Evolutionary conservation across 331 rosid genomes (phyloP), one percentile per base, ranked within the genome.

Genomic region (Telfairia occidentalis): DNA sequence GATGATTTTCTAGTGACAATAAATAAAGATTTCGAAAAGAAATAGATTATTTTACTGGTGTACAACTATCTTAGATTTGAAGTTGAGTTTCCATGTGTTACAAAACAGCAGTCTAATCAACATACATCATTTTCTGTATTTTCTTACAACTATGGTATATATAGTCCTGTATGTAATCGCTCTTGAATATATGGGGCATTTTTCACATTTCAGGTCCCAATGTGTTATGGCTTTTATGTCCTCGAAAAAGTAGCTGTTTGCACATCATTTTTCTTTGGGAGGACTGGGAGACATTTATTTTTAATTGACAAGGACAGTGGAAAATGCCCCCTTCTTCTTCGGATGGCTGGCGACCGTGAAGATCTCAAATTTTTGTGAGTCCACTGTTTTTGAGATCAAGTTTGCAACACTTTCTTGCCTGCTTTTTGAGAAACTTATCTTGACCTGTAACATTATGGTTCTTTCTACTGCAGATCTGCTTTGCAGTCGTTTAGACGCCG

Each of bases 251-350:
- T 84, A 60, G 92, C 86, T 66, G 57, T 85, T 52, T 82, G 80
- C 23, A 24, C 76, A 35, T 85, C 98, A 34, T 60, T 88, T 85
- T 74, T 85, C 76, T 81, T 91, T 60, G 92, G 98, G 55, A 91
- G 80, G 83, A 88, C 89, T 54, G 97, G 97, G 74, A 89, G 67
- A 61, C 98, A 94, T 83, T 78, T 91, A 64, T 89, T 88, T 79
- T 79, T 91, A 77, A 59, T 92, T n/a, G 98, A 94, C 77, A 29
- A 73, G 28, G 82, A 82, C 50, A 59, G 84, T 32, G 92, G 87
- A 64, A 89, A 88, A 65, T 86, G 91, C 77, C 98, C 97, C 54
- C 98, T 94, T 78, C 97, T 94, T 85, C 87, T 90, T 63, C 96
- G 66, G 69, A 94, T 94, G 98, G 92, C 81, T 53, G 59, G 77